A percentile compares a stretch with the other conserved stretches of the same genome.
These are phyloP conservation scores for Coemansia sp. DNA, from an alignment of 192 early-diverging fungal species.

Conservation along the genomic window DNA sequence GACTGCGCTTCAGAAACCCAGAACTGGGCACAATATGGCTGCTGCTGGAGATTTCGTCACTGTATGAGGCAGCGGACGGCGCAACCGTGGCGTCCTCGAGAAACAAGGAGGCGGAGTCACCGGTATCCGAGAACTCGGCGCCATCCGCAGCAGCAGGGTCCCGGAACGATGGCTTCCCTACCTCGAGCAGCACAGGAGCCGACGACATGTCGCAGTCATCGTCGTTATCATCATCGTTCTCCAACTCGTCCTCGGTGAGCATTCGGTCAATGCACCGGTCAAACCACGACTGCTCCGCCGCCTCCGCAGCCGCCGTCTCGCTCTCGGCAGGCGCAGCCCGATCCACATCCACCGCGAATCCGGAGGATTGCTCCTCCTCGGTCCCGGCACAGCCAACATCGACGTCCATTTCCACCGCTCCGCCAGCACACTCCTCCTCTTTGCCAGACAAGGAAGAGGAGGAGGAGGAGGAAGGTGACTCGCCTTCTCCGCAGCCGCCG, in stretches of 20 bases:
- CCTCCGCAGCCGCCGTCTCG: conserved; percentile 28
- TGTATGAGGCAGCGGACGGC: background rate
- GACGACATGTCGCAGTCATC: conserved; percentile 10
- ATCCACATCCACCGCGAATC: conserved; percentile 6
- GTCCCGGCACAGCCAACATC: conserved; percentile 10
- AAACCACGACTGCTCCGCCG: conserved; percentile 54
- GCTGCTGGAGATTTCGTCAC: background rate
- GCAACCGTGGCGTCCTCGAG: conserved; percentile 9
- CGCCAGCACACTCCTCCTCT: background rate
- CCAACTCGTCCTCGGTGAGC: conserved; percentile 30
- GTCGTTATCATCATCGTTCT: conserved; percentile 12
- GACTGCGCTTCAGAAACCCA: conserved; percentile 27
- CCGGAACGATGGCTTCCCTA: background rate
- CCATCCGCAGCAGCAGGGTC: background rate
- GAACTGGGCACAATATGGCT: background rate
- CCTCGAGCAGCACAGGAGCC: background rate
- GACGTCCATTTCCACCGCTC: conserved; percentile 21
- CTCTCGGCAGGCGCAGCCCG: background rate
- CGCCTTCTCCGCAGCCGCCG: background rate
- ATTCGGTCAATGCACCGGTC: conserved; percentile 48
- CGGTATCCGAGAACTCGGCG: background rate
- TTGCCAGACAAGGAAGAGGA: too few species aligned
- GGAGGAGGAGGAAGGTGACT: too few species aligned
- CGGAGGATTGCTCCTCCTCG: background rate
- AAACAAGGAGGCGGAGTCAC: background rate